phyloP scores from a whole-genome alignment of 2,329 filamentous ascomycete species.

The Salinomyces thailandicus region DNA sequence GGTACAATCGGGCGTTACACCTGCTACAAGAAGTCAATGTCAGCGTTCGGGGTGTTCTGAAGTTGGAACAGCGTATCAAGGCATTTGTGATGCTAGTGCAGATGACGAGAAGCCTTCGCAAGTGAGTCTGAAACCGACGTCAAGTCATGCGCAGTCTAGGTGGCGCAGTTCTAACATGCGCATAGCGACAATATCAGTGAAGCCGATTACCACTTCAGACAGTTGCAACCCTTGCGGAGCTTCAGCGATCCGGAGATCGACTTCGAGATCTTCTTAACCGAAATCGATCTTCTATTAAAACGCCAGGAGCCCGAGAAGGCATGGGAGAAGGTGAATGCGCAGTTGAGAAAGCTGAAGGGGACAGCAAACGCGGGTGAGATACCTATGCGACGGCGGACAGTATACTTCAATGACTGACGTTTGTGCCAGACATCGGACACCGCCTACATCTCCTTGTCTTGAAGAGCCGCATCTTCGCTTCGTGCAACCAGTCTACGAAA shows the following conservation, averaged over 20 bases:
- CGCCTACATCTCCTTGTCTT: slow-evolving; percentile 61
- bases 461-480: slow-evolving; percentile 61
- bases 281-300: slow-evolving; percentile 49
- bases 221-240: slow-evolving; percentile 40
- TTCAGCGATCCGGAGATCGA: slow-evolving; percentile 46
- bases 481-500: slow-evolving; percentile 57
- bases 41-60: slow-evolving; percentile 59
- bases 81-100: slow-evolving; percentile 58
- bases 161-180: not conserved
- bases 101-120: slow-evolving; percentile 51
- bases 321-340: slow-evolving; percentile 43
- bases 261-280: slow-evolving; percentile 48
- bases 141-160: not conserved
- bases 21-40: slow-evolving; percentile 51
- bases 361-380: slow-evolving; percentile 15
- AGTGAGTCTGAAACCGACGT: slow-evolving; percentile 23
- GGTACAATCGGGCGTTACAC: slow-evolving; percentile 57
- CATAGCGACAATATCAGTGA: slow-evolving; percentile 45
- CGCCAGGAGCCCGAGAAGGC: slow-evolving; percentile 44
- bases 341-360: slow-evolving; percentile 41
- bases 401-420: not conserved
- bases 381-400: not conserved
- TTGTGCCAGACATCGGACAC: slow-evolving; percentile 51
- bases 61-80: slow-evolving; percentile 63
- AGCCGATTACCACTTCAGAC: slow-evolving; percentile 46